These are phyloP conservation scores for Ceriops zippeliana DNA, from an alignment of 345 rosid genomes.

Conservation along the genomic window DNA sequence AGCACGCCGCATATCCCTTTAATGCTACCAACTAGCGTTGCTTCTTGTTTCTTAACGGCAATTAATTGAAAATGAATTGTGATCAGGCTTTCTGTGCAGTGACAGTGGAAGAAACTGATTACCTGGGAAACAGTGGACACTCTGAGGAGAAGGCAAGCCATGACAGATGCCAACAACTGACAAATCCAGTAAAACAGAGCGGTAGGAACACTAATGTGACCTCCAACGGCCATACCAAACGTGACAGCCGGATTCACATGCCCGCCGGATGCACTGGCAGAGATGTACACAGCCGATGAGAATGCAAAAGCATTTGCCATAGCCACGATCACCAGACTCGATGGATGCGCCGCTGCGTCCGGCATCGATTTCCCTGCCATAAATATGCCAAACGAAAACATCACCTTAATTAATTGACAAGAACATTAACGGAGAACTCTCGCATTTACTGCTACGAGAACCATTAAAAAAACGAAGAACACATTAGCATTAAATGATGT, in stretches of 20 bases:
- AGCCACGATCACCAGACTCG: slow-evolving; percentile 55
- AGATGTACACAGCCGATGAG: slow-evolving; percentile 59
- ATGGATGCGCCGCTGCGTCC: slow-evolving; percentile 45
- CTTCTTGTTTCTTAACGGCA: no score
- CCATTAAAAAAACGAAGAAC: neutral
- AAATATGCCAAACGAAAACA: no score
- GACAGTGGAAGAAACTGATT: neutral
- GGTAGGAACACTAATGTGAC: slow-evolving; percentile 62
- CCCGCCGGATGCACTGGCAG: slow-evolving; percentile 68
- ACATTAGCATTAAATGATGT: neutral
- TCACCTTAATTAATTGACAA: no score
- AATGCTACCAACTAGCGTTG: no score
- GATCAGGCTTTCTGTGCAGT: no score
- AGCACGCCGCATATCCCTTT: no score
- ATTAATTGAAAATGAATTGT: no score
- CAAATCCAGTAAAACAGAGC: slow-evolving; percentile 85
- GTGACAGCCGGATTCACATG: slow-evolving; percentile 96
- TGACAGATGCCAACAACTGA: slow-evolving; percentile 75
- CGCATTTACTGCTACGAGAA: neutral
- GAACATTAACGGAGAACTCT: no score
- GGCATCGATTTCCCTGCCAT: slow-evolving; percentile 64
- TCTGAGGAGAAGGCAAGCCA: slow-evolving; percentile 73
- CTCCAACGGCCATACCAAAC: slow-evolving; percentile 75
- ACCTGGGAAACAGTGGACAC: slow-evolving; percentile 58
- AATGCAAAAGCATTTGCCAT: slow-evolving; percentile 67